phyloP scores from a whole-genome alignment of 257 asterid genomes.

The Verbascum thapsus region DNA sequence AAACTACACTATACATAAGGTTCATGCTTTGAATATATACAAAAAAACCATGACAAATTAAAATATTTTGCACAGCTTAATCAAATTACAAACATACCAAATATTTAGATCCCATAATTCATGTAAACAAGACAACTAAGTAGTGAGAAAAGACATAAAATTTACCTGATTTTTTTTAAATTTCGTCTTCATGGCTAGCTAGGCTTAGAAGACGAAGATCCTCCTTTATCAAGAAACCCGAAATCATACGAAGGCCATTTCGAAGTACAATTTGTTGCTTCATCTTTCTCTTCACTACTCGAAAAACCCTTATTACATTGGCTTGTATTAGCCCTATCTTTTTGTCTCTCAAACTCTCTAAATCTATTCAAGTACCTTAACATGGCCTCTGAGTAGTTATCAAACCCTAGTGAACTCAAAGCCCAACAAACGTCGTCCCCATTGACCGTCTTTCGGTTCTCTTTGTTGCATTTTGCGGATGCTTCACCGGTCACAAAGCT shows the following conservation, averaged over 20 bases:
- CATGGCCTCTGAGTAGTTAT: constrained; percentile 51
- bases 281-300: constrained; percentile 36
- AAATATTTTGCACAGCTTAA: too few relatives aligned
- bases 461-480: constrained; percentile 53
- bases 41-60: too few relatives aligned
- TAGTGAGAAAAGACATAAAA: too few relatives aligned
- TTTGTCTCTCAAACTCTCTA: constrained; percentile 48
- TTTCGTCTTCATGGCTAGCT: too few relatives aligned
- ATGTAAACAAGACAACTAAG: too few relatives aligned
- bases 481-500: constrained; percentile 71
- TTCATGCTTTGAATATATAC: too few relatives aligned
- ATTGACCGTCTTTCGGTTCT: constrained; percentile 63
- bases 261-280: constrained; percentile 13
- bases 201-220: too few relatives aligned
- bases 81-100: too few relatives aligned
- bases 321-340: constrained; percentile 33
- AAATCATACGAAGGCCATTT: constrained; percentile 9
- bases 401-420: constrained; percentile 54
- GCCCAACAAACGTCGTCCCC: constrained; percentile 74
- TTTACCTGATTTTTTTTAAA: too few relatives aligned
- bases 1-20: too few relatives aligned
- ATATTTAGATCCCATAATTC: too few relatives aligned
- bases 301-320: constrained; percentile 11
- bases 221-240: constrained; percentile 7
- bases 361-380: constrained; percentile 41